Evolutionary conservation across 805 yeast species (phyloP).

Genomic region (Millerozyma miso): DNA sequence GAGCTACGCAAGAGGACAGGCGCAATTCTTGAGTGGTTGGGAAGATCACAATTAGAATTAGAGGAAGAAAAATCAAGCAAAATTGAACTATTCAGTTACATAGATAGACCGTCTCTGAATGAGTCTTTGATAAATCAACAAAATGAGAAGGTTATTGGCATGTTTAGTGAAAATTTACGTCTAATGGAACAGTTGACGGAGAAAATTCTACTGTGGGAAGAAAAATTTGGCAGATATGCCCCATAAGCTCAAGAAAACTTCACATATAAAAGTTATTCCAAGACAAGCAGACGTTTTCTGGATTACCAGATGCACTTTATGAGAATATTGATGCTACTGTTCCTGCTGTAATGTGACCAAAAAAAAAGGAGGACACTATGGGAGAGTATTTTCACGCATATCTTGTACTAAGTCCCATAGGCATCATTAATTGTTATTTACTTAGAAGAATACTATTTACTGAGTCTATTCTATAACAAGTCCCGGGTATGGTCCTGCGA

Average conservation of each 20-base stretch:
- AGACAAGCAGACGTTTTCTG: too few relatives aligned
- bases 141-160: conserved; percentile 27
- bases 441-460: background rate
- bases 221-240: conserved; percentile 54
- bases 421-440: too few relatives aligned
- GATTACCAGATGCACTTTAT: too few relatives aligned
- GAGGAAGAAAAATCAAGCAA: conserved; percentile 67
- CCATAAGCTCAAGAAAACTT: too few relatives aligned
- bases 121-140: conserved; percentile 20
- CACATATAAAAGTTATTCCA: too few relatives aligned
- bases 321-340: too few relatives aligned
- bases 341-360: too few relatives aligned
- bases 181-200: conserved; percentile 72
- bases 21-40: conserved; percentile 87
- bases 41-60: conserved; percentile 80
- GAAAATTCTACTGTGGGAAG: conserved; percentile 75
- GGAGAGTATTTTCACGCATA: too few relatives aligned
- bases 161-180: conserved; percentile 55
- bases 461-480: conserved; percentile 12
- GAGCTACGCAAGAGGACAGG: conserved; percentile 88
- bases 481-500: conserved; percentile 27
- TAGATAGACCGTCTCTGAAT: conserved; percentile 27
- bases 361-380: too few relatives aligned
- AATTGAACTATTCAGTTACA: conserved; percentile 42
- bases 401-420: too few relatives aligned